These are phyloP conservation scores for Anthracocystis walkeri DNA, from an alignment of 1,284 basidiomycete genomes.

Conservation along the genomic window DNA sequence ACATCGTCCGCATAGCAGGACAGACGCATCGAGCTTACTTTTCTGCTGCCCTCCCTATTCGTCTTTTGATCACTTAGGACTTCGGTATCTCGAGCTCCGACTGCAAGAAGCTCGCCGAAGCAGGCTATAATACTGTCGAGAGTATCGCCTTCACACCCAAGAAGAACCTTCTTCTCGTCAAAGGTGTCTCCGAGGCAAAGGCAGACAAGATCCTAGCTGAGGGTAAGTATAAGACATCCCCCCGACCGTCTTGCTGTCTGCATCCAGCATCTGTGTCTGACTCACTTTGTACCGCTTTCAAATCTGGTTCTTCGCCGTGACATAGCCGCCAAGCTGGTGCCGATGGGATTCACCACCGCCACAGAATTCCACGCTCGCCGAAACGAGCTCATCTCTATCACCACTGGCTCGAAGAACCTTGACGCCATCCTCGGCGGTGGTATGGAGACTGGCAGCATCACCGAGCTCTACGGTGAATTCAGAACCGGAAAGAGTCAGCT, in stretches of 20 bases:
- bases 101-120: slow-evolving; percentile 94
- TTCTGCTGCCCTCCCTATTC: too few species aligned
- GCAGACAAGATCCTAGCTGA: slow-evolving; percentile 95
- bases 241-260: neutral
- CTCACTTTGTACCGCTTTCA: neutral
- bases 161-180: slow-evolving; percentile 89
- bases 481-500: slow-evolving; percentile 98
- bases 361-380: slow-evolving; percentile 93
- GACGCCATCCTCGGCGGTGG: slow-evolving; percentile 96
- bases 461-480: slow-evolving; percentile 98
- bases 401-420: slow-evolving; percentile 94
- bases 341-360: slow-evolving; percentile 97
- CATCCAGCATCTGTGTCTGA: neutral
- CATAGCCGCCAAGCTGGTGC: slow-evolving; percentile 92
- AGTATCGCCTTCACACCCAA: slow-evolving; percentile 97
- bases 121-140: slow-evolving; percentile 93
- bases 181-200: slow-evolving; percentile 97
- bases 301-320: neutral
- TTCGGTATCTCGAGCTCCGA: slow-evolving; percentile 90
- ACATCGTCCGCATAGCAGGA: too few species aligned
- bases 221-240: slow-evolving; percentile 74
- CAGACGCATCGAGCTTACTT: neutral
- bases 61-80: slow-evolving; percentile 72
- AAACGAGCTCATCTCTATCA: slow-evolving; percentile 96
- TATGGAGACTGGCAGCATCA: slow-evolving; percentile 98